A percentile compares a stretch with the other conserved stretches of the same genome.
These are phyloP conservation scores for Clavispora phyllophila DNA, from an alignment of 805 yeast genomes.

Conservation along the genomic window DNA sequence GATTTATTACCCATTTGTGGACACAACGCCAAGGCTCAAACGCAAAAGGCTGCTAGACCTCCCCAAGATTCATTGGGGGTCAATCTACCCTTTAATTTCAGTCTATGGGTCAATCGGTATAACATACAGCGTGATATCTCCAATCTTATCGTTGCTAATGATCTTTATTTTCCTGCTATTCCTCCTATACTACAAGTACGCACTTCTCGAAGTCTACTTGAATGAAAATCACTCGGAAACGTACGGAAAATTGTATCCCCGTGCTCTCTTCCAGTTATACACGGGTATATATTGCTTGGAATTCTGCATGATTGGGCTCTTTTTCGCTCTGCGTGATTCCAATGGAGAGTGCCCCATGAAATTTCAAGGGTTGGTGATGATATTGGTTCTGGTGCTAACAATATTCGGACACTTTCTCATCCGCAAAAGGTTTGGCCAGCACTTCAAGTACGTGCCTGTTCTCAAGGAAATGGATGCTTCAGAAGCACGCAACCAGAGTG, in stretches of 20 bases:
- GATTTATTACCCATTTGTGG: conserved; percentile 33
- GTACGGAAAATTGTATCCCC: conserved; percentile 65
- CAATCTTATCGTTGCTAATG: conserved; percentile 62
- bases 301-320: conserved; percentile 70
- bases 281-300: conserved; percentile 81
- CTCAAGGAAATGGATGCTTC: background rate
- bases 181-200: conserved; percentile 65
- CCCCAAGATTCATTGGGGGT: conserved; percentile 66
- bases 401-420: conserved; percentile 53
- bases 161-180: conserved; percentile 50
- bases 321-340: conserved; percentile 55
- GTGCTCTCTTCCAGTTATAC: conserved; percentile 70
- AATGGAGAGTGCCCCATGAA: conserved; percentile 39
- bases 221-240: conserved; percentile 54
- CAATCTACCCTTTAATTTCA: conserved; percentile 70
- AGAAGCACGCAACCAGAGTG: too few species aligned
- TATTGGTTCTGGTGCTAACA: conserved; percentile 47
- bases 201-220: conserved; percentile 53
- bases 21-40: conserved; percentile 58
- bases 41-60: conserved; percentile 41
- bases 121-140: conserved; percentile 75
- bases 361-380: conserved; percentile 50
- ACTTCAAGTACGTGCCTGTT: conserved; percentile 18
- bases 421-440: conserved; percentile 33
- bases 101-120: conserved; percentile 75